These are phyloP conservation scores for Leucosporidium scottii DNA, from an alignment of 768 basidiomycete species.

Conservation along the genomic window DNA sequence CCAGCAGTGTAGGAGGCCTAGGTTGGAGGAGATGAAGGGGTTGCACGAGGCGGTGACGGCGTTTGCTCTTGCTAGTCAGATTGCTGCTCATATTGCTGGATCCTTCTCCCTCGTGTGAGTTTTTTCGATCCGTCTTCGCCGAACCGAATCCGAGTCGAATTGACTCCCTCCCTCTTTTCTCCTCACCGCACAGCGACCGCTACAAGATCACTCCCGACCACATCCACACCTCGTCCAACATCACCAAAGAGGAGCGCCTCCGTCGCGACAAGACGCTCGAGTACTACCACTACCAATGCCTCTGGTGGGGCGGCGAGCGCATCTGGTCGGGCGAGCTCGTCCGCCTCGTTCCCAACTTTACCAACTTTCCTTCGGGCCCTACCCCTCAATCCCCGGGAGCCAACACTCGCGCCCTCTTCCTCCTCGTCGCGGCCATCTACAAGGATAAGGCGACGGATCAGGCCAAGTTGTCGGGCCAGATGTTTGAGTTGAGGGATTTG, in stretches of 20 bases:
- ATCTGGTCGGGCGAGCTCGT: slow-evolving; percentile 29
- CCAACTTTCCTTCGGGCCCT: neutral
- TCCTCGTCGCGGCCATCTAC: slow-evolving; percentile 9
- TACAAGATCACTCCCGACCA: slow-evolving; percentile 1
- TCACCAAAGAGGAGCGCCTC: neutral
- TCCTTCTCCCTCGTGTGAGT: slow-evolving; percentile 70
- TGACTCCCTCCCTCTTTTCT: slow-evolving; percentile 37
- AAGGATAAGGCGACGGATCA: neutral
- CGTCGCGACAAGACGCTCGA: slow-evolving; percentile 18
- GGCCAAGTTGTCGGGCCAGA: neutral
- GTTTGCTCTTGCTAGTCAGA: slow-evolving; percentile 65
- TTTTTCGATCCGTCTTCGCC: slow-evolving; percentile 43
- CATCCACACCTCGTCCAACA: slow-evolving; percentile 41
- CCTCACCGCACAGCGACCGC: slow-evolving; percentile 7
- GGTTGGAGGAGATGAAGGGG: neutral
- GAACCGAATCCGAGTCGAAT: neutral
- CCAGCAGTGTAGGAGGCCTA: neutral
- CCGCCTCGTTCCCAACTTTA: slow-evolving; percentile 42
- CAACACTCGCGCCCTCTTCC: neutral
- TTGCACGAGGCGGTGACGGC: slow-evolving; percentile 57
- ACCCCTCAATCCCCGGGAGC: neutral
- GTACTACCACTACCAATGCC: slow-evolving; percentile 17
- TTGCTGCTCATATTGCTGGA: slow-evolving; percentile 56
- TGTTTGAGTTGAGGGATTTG: slow-evolving; percentile 12
- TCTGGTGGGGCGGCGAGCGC: slow-evolving; percentile 21